These are phyloP conservation scores for Ramularia collo-cygni DNA, from an alignment of 2,329 filamentous ascomycete species.

Conservation along the genomic window DNA sequence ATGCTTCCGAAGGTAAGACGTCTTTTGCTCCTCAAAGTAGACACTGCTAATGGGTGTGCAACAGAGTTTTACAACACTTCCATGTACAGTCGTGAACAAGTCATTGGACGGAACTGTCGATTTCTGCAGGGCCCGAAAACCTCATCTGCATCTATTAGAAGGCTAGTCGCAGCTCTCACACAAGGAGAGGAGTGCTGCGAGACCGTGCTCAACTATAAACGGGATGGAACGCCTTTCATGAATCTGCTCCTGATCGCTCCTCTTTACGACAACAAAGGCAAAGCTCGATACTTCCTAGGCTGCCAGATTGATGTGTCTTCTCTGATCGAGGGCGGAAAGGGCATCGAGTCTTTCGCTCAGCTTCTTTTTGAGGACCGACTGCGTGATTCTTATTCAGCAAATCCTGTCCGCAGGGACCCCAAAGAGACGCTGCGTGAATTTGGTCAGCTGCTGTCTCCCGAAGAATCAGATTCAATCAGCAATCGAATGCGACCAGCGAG, in stretches of 20 bases:
- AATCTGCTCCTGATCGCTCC: constrained; percentile 37
- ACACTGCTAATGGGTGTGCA: background rate
- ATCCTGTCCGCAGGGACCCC: constrained; percentile 16
- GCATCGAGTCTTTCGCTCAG: constrained; percentile 32
- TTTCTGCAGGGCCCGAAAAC: constrained; percentile 40
- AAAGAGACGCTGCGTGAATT: constrained; percentile 25
- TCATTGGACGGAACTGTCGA: constrained; percentile 40
- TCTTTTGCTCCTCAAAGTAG: background rate
- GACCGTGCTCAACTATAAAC: constrained; percentile 38
- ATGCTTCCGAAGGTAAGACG: constrained; percentile 34
- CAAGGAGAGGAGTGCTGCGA: constrained; percentile 38
- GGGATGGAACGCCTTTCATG: constrained; percentile 36
- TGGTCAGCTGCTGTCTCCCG: constrained; percentile 25
- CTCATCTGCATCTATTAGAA: constrained; percentile 26
- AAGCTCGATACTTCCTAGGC: constrained; percentile 35
- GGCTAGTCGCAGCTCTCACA: constrained; percentile 32
- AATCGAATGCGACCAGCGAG: constrained; percentile 9
- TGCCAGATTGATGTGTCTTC: constrained; percentile 35
- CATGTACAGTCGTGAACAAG: constrained; percentile 37
- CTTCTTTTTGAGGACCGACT: constrained; percentile 28
- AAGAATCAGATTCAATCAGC: constrained; percentile 29
- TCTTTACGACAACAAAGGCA: constrained; percentile 36
- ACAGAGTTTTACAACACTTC: constrained; percentile 39
- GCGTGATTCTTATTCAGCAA: too few relatives aligned
- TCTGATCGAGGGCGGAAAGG: constrained; percentile 31